Evolutionary conservation across 2,329 filamentous ascomycete genomes (phyloP), one percentile per base, ranked within the genome.

Genomic region (Nemania diffusa): DNA sequence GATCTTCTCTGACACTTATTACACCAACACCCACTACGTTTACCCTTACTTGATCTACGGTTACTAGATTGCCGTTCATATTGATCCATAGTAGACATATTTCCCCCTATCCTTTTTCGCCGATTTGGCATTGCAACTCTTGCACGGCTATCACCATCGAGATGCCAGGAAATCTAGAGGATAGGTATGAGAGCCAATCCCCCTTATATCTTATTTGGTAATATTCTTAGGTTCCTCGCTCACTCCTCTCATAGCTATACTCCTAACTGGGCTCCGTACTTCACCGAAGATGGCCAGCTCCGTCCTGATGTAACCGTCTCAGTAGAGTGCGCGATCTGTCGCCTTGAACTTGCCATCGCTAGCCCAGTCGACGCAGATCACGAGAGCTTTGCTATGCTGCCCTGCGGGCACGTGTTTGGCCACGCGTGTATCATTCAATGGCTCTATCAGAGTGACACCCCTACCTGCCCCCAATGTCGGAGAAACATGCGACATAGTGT

Each of bases 381-480:
- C 37, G 66, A 69, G 42, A 1, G 24, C 1, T 69, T 64, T 8
- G 6, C 63, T 1, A 27, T 66, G 46, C 44, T 70, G 2, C 59
- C 66, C 0, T 70, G 68, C n/a, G 66, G 66, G 2, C 68, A 70
- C 9, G 8, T 62, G 1, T 70, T 67, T n/a, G 66, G 68, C 4
- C 7, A 52, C 3, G 1, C 15, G 11, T 70, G 68, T 22, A n/a
- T 66, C 8, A 17, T 0, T 0, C 1, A 17, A 1, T 68, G 65
- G 65, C 37, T 67, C 3, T 0, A 5, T 11, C 17, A 20, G 1
- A 5, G 6, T 17, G 11, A 22, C 11, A 20, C 1, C 0, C n/a
- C 26, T 1, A 60, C 11, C n/a, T 69, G 69, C 48, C 69, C 69
- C 0, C 15, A 15, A 2, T 71, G 69, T n/a, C 61, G 69, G 9